Base-by-base conservation (phyloP, 495 filamentous ascomycete species). In the Durotheca rogersii region DNA sequence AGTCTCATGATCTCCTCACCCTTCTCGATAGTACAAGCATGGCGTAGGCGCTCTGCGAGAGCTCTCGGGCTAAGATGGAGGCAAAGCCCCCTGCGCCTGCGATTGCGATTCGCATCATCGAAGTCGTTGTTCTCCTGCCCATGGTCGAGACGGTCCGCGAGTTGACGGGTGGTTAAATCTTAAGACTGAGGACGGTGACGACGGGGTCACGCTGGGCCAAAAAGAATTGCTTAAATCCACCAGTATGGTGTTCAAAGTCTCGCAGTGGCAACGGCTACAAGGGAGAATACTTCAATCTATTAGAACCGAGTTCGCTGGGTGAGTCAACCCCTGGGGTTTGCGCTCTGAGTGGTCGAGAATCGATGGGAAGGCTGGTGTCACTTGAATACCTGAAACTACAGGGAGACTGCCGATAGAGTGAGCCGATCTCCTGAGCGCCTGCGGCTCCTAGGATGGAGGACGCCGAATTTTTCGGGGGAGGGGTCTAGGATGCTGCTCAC, bases 71-170 rank as follows among this genome's bases (percentile, higher is more conserved):
- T 37, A 90, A 79, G 37, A 81, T 69, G 52, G 75, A 79, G 45
- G 84, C 84, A 37, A 90, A 71, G 47, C 83, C 84, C 56, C 83
- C 81, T 38, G 80, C 84, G 18, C 86, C 86, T 41, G 84, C 86
- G 51, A 90, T 81, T 45, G 83, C 86, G 62, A 90, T 80, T 67
- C 82, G 78, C 80, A 88, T 87, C 72, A 77, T 81, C 47, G 60
- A 53, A 19, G 51, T 58, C 17, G 63, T 32, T 57, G 51, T 25
- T 47, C 61, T 68, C 34, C 63, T 65, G 41, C 57, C 68, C 70
- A 73, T 74, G 11, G 35, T 71, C 41, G 35, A 51, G n/a, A 53
- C 19, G 7, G 18, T 46, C 51, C 17, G 23, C 38, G 49, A 37
- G 47, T 29, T 16, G 49, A 43, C 39, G 27, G 25, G 42, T 51